A percentile compares a stretch with the other conserved stretches of the same genome.
Evolutionary conservation across 768 basidiomycete genomes (phyloP).

Genomic region (Lentinula guzmanii): DNA sequence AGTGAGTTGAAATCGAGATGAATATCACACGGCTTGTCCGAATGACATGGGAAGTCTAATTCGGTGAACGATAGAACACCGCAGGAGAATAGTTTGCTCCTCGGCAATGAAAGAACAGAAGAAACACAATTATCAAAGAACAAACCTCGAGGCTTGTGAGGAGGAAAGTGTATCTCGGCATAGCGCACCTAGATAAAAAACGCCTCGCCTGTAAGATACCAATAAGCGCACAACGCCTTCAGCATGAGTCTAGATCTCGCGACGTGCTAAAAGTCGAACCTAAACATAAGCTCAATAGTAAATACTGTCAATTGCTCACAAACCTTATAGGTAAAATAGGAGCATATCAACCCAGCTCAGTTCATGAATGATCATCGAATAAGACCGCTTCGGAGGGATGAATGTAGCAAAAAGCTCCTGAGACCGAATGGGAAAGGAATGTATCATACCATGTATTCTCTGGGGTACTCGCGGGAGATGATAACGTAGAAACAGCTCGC

Average conservation of each 20-base stretch:
- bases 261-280: neutral
- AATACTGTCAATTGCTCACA: neutral
- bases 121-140: neutral
- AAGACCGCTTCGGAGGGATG: neutral
- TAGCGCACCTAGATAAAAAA: no score
- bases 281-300: neutral
- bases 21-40: neutral
- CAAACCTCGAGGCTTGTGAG: neutral
- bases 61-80: neutral
- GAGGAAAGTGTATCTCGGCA: neutral
- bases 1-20: neutral
- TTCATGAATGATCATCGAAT: neutral
- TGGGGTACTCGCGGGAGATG: no score
- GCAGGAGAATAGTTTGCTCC: neutral
- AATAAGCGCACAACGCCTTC: neutral
- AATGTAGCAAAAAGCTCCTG: neutral
- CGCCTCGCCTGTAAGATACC: neutral
- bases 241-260: neutral
- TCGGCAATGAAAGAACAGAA: neutral
- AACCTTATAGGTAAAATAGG: neutral
- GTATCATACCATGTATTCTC: no score
- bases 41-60: neutral
- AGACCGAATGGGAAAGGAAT: no score
- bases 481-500: no score
- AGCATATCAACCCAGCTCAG: neutral